phyloP scores from a whole-genome alignment of 208 protist species.

The Acanthamoeba healyi region DNA sequence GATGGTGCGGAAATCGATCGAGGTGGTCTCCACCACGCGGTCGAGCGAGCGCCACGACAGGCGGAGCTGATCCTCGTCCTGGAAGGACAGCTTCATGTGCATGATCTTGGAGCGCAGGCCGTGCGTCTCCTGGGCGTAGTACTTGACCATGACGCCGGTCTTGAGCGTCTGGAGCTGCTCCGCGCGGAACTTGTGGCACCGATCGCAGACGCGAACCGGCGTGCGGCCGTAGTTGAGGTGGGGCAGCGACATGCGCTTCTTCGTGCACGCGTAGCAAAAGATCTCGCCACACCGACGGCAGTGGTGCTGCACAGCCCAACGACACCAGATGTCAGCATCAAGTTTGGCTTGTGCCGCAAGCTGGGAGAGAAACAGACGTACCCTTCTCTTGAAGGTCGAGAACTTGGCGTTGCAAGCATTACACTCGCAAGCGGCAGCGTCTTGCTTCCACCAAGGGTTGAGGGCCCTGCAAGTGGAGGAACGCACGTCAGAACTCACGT shows the following conservation, averaged over 20 bases:
- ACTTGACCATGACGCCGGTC: constrained; percentile 47
- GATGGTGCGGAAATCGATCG: constrained; percentile 28
- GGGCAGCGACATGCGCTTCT: neutral
- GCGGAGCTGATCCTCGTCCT: constrained; percentile 16
- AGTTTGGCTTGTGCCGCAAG: too few relatives aligned
- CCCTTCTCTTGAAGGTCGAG: neutral
- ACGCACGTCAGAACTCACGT: neutral
- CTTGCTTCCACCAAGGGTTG: constrained; percentile 48
- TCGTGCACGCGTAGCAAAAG: constrained; percentile 25
- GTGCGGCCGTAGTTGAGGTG: constrained; percentile 46
- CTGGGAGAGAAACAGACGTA: too few relatives aligned
- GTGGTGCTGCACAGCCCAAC: constrained; percentile 11
- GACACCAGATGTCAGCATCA: too few relatives aligned
- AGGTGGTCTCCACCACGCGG: constrained; percentile 13
- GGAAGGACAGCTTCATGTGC: constrained; percentile 51
- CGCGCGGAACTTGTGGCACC: neutral
- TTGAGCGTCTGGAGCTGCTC: neutral
- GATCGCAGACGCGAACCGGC: neutral
- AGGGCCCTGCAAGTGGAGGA: neutral
- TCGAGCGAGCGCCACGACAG: constrained; percentile 30
- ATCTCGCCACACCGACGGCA: constrained; percentile 35
- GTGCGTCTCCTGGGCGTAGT: constrained; percentile 7
- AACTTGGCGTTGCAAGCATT: neutral
- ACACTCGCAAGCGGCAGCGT: neutral
- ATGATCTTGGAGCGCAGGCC: constrained; percentile 53